These are phyloP conservation scores for Brettanomyces naardenensis DNA, from an alignment of 805 yeast species.

Conservation along the genomic window DNA sequence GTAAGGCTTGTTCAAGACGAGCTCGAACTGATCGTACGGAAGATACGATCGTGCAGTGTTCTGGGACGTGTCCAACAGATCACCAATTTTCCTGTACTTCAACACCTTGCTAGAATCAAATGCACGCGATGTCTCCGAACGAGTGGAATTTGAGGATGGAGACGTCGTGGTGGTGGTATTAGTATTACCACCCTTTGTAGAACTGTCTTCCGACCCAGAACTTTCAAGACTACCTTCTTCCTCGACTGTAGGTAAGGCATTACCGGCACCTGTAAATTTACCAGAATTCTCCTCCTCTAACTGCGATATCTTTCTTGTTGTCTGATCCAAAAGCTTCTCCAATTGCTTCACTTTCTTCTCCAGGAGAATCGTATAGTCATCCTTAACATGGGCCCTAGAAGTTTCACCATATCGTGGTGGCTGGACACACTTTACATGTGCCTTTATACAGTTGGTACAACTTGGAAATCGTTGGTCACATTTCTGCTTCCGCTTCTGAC, in stretches of 20 bases:
- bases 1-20: slow-evolving; percentile 13
- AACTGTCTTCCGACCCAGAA: slow-evolving; percentile 2
- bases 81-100: slow-evolving; percentile 23
- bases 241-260: background rate
- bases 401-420: slow-evolving; percentile 48
- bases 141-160: background rate
- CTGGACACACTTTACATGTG: slow-evolving; percentile 53
- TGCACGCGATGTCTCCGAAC: background rate
- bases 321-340: slow-evolving; percentile 37
- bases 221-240: slow-evolving; percentile 1
- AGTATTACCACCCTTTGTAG: background rate
- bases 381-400: slow-evolving; percentile 34
- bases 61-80: slow-evolving; percentile 8
- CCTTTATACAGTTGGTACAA: slow-evolving; percentile 60
- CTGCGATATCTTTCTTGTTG: slow-evolving; percentile 3
- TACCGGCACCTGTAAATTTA: background rate
- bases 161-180: background rate
- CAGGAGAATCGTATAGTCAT: slow-evolving; percentile 48
- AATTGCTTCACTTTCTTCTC: slow-evolving; percentile 47
- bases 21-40: slow-evolving; percentile 14
- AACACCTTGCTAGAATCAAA: slow-evolving; percentile 8
- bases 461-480: slow-evolving; percentile 61
- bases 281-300: slow-evolving; percentile 3
- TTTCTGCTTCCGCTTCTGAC: slow-evolving; percentile 52
- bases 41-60: background rate